A percentile compares a stretch with the other conserved stretches of the same genome.
These are phyloP conservation scores for Dactylis glomerata DNA, from an alignment of 176 grass and related monocot genomes.

Conservation along the genomic window DNA sequence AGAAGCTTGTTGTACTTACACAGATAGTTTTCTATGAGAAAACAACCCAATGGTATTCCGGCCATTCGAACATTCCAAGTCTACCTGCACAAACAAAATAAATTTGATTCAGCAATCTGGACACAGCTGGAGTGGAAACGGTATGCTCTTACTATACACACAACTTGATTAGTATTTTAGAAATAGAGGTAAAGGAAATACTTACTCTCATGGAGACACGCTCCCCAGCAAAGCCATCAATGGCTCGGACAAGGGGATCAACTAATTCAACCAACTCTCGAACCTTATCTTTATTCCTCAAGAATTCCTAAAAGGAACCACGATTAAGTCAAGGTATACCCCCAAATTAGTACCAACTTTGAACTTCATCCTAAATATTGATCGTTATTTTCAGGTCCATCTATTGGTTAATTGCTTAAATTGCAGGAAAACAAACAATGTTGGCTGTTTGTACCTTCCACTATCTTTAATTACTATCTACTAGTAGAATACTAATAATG, in stretches of 20 bases:
- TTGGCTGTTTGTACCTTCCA: background rate
- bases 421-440: background rate
- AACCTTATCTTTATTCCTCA: constrained; percentile 72
- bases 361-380: background rate
- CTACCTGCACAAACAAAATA: constrained; percentile 44
- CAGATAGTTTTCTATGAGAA: constrained; percentile 60
- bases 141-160: background rate
- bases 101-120: constrained; percentile 11
- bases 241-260: constrained; percentile 63
- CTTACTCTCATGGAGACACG: constrained; percentile 82
- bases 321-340: constrained; percentile 17
- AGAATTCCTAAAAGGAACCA: constrained; percentile 51
- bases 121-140: constrained; percentile 4
- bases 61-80: constrained; percentile 69
- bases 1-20: constrained; percentile 40
- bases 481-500: background rate
- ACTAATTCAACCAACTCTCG: constrained; percentile 52
- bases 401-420: background rate
- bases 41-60: constrained; percentile 64
- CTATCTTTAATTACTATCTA: background rate
- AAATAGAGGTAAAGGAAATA: constrained; percentile 10
- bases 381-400: background rate
- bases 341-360: background rate
- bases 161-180: background rate
- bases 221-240: constrained; percentile 83